A percentile compares a stretch with the other conserved stretches of the same genome.
Conservation (phyloP, 2,329 filamentous ascomycete genomes). For the Fusarium sp. region DNA sequence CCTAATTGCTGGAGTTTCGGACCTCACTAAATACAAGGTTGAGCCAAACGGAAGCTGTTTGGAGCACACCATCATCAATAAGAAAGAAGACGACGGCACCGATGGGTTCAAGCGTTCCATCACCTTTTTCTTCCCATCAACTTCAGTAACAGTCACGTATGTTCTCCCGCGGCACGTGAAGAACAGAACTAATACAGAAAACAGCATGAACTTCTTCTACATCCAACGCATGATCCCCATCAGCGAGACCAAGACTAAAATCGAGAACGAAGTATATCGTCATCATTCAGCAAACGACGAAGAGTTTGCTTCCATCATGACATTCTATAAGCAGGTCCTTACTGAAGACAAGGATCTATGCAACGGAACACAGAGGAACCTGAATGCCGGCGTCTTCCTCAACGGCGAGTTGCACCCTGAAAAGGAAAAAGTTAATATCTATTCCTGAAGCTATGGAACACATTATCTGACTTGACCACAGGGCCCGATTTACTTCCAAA, state of each 20-base stretch:
- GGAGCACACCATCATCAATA: slow-evolving; percentile 56
- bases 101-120: slow-evolving; percentile 51
- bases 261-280: slow-evolving; percentile 71
- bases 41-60: slow-evolving; percentile 59
- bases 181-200: background rate
- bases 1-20: slow-evolving; percentile 55
- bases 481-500: slow-evolving; percentile 64
- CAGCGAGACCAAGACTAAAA: slow-evolving; percentile 59
- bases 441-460: background rate
- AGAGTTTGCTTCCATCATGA: slow-evolving; percentile 65
- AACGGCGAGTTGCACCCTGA: slow-evolving; percentile 71
- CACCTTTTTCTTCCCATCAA: slow-evolving; percentile 46
- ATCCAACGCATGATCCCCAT: slow-evolving; percentile 70
- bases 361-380: slow-evolving; percentile 66
- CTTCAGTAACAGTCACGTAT: slow-evolving; percentile 61
- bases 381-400: slow-evolving; percentile 69
- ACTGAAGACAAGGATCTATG: slow-evolving; percentile 73
- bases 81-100: slow-evolving; percentile 20
- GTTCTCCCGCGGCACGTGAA: slow-evolving; percentile 25
- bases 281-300: slow-evolving; percentile 67
- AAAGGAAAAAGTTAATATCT: slow-evolving; percentile 60
- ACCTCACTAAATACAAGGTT: slow-evolving; percentile 60
- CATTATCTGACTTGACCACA: slow-evolving; percentile 32
- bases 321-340: slow-evolving; percentile 72
- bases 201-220: slow-evolving; percentile 69